Evolutionary conservation across 1,284 basidiomycete genomes (phyloP).

Genomic region (Athelia sp.): DNA sequence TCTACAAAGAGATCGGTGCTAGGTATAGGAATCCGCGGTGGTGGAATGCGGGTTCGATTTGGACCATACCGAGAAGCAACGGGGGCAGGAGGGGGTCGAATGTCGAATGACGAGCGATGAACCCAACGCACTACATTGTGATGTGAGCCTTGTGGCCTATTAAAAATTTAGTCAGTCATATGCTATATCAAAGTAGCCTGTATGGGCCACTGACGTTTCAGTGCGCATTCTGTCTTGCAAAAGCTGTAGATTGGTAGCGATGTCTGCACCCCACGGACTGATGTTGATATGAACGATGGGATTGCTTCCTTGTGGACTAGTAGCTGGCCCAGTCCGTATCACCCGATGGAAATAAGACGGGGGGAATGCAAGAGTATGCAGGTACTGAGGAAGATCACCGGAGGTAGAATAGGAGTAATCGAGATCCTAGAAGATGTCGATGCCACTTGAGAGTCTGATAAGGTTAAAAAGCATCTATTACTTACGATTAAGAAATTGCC

Average conservation of each 20-base stretch:
- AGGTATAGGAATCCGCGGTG: slow-evolving; percentile 44
- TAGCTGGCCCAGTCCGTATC: slow-evolving; percentile 52
- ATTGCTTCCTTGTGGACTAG: slow-evolving; percentile 43
- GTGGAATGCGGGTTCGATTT: slow-evolving; percentile 17
- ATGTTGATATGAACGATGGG: slow-evolving; percentile 72
- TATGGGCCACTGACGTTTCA: slow-evolving; percentile 59
- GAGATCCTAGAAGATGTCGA: slow-evolving; percentile 57
- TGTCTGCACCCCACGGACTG: slow-evolving; percentile 69
- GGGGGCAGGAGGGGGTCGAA: slow-evolving; percentile 36
- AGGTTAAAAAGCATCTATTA: slow-evolving; percentile 13
- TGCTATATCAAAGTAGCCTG: neutral
- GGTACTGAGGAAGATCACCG: slow-evolving; percentile 72
- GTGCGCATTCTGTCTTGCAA: slow-evolving; percentile 73
- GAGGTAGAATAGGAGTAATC: slow-evolving; percentile 72
- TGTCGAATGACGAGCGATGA: slow-evolving; percentile 67
- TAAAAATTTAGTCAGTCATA: too few species aligned
- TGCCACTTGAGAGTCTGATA: slow-evolving; percentile 4
- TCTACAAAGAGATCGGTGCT: slow-evolving; percentile 56
- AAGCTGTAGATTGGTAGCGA: slow-evolving; percentile 65
- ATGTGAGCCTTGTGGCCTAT: slow-evolving; percentile 66
- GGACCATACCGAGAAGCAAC: slow-evolving; percentile 13
- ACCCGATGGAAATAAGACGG: slow-evolving; percentile 84
- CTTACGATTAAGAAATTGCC: slow-evolving; percentile 75
- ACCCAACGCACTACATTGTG: slow-evolving; percentile 82
- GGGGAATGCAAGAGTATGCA: slow-evolving; percentile 70